phyloP scores from a whole-genome alignment of 2,329 filamentous ascomycete species.

The Fusarium temperatum region DNA sequence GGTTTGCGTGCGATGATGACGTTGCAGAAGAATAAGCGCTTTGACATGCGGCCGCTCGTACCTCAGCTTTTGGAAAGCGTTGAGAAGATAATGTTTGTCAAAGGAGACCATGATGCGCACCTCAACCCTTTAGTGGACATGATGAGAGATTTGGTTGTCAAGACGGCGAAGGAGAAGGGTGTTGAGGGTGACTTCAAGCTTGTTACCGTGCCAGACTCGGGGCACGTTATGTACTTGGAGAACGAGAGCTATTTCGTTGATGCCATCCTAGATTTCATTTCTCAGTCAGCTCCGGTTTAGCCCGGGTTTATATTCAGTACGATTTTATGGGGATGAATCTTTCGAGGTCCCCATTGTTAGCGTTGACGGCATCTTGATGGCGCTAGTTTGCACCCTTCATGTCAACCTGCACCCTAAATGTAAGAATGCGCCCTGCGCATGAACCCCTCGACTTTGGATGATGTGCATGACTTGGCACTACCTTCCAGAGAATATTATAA shows the following conservation, averaged over 20 bases:
- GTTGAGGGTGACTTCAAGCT: neutral
- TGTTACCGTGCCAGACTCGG: neutral
- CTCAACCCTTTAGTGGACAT: slow-evolving; percentile 1
- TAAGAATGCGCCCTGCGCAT: neutral
- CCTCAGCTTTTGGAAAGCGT: neutral
- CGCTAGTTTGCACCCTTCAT: slow-evolving; percentile 7
- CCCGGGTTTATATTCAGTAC: too few species aligned
- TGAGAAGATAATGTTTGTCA: neutral
- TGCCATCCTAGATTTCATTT: neutral
- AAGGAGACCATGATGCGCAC: neutral
- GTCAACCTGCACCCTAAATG: neutral
- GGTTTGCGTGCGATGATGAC: neutral
- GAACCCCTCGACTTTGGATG: neutral
- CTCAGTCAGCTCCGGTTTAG: neutral
- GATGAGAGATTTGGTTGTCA: neutral
- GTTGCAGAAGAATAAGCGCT: neutral
- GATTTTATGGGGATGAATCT: rapidly evolving
- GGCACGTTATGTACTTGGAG: slow-evolving; percentile 7
- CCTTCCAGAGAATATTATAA: rapidly evolving
- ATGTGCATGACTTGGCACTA: neutral
- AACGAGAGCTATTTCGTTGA: slow-evolving; percentile 1
- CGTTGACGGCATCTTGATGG: neutral
- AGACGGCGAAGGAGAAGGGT: neutral
- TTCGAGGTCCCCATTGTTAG: rapidly evolving
- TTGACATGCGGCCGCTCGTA: slow-evolving; percentile 1